Conservation (phyloP, 108 stramenopile genomes). For the Nitzschia inconspicua region DNA sequence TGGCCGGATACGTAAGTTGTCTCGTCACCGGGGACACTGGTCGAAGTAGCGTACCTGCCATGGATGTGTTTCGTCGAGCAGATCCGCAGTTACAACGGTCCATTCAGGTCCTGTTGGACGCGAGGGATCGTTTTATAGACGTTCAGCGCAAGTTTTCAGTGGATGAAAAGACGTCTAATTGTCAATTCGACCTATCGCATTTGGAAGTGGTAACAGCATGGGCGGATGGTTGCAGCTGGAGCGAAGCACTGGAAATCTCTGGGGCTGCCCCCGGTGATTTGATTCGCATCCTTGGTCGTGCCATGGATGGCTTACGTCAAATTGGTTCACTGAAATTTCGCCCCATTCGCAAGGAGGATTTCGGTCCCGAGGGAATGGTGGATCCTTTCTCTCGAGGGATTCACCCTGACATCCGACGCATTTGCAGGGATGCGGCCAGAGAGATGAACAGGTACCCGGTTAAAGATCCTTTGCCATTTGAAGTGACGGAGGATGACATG, state of each 20-base stretch:
- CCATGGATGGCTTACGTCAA: constrained; percentile 78
- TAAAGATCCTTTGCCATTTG: constrained; percentile 79
- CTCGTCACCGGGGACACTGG: constrained; percentile 62
- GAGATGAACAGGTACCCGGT: constrained; percentile 81
- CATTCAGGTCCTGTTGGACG: constrained; percentile 59
- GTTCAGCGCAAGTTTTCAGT: constrained; percentile 58
- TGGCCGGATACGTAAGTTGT: constrained; percentile 78
- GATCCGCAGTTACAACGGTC: constrained; percentile 58
- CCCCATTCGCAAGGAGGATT: constrained; percentile 48
- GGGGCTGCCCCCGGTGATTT: constrained; percentile 78
- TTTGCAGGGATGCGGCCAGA: constrained; percentile 64
- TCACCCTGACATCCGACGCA: constrained; percentile 56
- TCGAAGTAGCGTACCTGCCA: constrained; percentile 26
- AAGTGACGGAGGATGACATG: constrained; percentile 28
- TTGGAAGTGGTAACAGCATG: constrained; percentile 76
- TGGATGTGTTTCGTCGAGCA: constrained; percentile 54
- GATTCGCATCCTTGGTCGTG: constrained; percentile 61
- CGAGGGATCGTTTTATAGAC: constrained; percentile 62
- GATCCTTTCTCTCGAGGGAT: constrained; percentile 54
- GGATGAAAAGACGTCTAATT: constrained; percentile 51
- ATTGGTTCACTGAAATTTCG: constrained; percentile 60
- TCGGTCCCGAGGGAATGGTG: constrained; percentile 11
- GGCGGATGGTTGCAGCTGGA: constrained; percentile 78
- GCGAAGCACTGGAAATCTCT: constrained; percentile 65
- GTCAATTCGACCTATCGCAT: constrained; percentile 57